phyloP scores from a whole-genome alignment of 305 asterid genomes.

The Monarda citriodora region DNA sequence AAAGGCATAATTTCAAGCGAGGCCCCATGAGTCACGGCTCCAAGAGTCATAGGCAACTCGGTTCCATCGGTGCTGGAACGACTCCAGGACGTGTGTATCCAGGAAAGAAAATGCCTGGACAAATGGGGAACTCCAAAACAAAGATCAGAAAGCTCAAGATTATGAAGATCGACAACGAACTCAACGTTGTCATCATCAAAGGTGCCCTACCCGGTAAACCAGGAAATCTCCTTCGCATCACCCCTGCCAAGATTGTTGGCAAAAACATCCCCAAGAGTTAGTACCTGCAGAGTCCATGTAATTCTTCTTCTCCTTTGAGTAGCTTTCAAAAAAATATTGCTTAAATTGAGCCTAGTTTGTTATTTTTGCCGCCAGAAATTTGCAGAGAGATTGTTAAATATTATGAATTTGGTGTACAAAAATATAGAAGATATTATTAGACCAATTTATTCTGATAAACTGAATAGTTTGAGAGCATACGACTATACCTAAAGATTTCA shows the following conservation, averaged over 20 bases:
- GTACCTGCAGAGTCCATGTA: neutral
- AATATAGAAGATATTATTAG: no score
- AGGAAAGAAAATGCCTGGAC: conserved; percentile 99
- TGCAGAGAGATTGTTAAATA: no score
- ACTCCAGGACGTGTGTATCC: conserved; percentile 94
- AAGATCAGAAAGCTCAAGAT: conserved; percentile 89
- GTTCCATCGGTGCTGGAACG: conserved; percentile 98
- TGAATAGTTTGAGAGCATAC: no score
- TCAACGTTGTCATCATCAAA: conserved; percentile 79
- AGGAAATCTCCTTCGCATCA: conserved; percentile 90
- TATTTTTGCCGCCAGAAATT: neutral
- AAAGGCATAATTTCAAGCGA: conserved; percentile 93
- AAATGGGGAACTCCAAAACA: conserved; percentile 91
- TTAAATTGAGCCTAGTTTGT: conserved; percentile 15
- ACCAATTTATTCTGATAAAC: no score
- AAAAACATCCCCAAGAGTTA: conserved; percentile 82
- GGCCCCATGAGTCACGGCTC: conserved; percentile 97
- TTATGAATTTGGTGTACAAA: no score
- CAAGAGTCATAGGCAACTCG: conserved; percentile 91
- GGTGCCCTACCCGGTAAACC: conserved; percentile 99
- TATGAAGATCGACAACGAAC: conserved; percentile 83
- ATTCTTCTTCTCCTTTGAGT: neutral
- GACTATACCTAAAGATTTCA: no score
- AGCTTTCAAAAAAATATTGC: conserved; percentile 1
- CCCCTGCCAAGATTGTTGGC: conserved; percentile 98